A percentile compares a stretch with the other conserved stretches of the same genome.
These are phyloP conservation scores for Marasmius tenuissimus DNA, from an alignment of 1,284 basidiomycete species.

Conservation along the genomic window DNA sequence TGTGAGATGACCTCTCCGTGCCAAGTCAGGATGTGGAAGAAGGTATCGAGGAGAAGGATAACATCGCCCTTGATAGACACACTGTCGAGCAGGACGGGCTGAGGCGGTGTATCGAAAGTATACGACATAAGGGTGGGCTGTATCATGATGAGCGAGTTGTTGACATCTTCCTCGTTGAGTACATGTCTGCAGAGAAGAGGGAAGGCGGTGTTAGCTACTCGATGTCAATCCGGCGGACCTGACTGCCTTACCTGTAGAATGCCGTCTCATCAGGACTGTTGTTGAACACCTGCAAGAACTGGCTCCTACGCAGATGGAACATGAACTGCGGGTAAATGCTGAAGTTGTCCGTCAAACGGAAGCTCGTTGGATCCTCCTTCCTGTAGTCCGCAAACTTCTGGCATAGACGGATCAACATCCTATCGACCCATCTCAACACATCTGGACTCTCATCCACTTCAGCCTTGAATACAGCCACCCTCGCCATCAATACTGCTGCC, in stretches of 20 bases:
- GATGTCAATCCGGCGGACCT: background rate
- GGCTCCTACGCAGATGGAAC: constrained; percentile 97
- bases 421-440: constrained; percentile 95
- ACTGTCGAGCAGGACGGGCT: constrained; percentile 95
- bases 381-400: constrained; percentile 99
- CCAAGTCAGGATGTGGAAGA: constrained; percentile 99
- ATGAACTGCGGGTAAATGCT: constrained; percentile 99
- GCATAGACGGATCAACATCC: constrained; percentile 98
- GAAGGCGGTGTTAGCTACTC: constrained; percentile 5
- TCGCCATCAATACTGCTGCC: constrained; percentile 96
- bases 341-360: constrained; percentile 94
- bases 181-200: constrained; percentile 67
- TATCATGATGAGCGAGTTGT: constrained; percentile 99
- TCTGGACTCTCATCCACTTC: constrained; percentile 99
- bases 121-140: constrained; percentile 99
- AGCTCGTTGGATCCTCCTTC: constrained; percentile 96
- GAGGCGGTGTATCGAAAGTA: constrained; percentile 87
- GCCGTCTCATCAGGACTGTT: constrained; percentile 99
- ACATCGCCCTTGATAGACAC: constrained; percentile 98
- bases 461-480: constrained; percentile 99
- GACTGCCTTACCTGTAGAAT: constrained; percentile 78
- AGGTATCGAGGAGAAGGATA: constrained; percentile 97
- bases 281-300: constrained; percentile 99
- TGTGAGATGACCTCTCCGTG: constrained; percentile 96
- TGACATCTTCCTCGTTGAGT: constrained; percentile 96